Evolutionary conservation across 2,329 filamentous ascomycete species (phyloP), one percentile per base, ranked within the genome.

Genomic region (Penicillium sp.): DNA sequence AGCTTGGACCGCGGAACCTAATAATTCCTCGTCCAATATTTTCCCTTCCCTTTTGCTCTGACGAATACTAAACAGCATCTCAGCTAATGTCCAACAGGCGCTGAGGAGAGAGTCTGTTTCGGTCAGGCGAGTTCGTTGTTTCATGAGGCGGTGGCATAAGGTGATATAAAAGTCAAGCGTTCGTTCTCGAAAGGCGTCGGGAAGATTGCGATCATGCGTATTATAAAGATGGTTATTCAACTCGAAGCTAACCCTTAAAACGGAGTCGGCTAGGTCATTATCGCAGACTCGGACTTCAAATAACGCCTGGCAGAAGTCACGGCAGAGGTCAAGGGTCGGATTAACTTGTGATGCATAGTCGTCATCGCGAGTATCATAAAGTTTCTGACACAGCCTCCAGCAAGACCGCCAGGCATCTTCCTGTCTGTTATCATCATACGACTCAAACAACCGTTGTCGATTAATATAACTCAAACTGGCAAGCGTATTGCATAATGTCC

Each of bases 91-190:
- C 93, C 93, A 97, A 69, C 92, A 96, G 19, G 92, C 90, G 51
- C 88, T 84, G 3, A 97, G 81, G 3, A 97, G 80, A 6, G 90
- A 87, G 70, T 96, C 92, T 0, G 91, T 93, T 66, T 96, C 87
- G 0, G 86, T 87, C 2, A 92, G 74, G 24, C 90, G 88, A 49
- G 85, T 89, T 53, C 90, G 85, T 72, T 96, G 91, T 72, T 96
- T 97, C 92, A 97, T 97, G n/a, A 97, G 77, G 34, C 93, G 87
- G 72, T 97, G 93, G 67, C 93, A 97, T 2, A 97, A 74, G 0
- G 93, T 96, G 62, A 96, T 89, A 67, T 97, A 97, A 66, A 97
- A 97, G 67, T 97, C 93, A 52, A 97, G 74, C 0, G 93, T 97
- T 54, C 92, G 82, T 73, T 97, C 92, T 48, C 89, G 85, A 70